phyloP scores from a whole-genome alignment of 129 eudicot species.

The Helianthus tuberosus region DNA sequence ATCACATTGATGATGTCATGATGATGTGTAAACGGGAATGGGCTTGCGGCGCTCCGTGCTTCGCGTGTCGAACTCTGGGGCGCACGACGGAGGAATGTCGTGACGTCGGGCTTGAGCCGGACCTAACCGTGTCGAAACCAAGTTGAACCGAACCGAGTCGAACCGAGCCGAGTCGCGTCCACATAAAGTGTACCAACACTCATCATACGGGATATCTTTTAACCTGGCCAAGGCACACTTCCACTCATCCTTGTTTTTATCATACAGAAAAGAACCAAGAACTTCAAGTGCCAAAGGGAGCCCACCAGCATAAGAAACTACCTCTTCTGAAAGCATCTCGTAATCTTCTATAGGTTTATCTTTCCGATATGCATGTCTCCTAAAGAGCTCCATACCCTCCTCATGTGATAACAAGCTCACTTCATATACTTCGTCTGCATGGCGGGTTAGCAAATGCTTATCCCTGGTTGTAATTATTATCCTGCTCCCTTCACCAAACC shows the following conservation, averaged over 20 bases:
- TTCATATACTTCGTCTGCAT: background rate
- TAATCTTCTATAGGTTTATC: background rate
- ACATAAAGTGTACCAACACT: too few species aligned
- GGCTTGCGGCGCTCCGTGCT: too few species aligned
- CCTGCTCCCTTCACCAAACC: conserved; percentile 2
- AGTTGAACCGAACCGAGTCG: too few species aligned
- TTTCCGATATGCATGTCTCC: background rate
- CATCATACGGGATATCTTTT: background rate
- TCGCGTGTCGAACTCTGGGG: too few species aligned
- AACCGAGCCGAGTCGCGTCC: too few species aligned
- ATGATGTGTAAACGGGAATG: too few species aligned
- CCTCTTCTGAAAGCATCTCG: background rate
- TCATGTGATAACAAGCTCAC: conserved; percentile 3
- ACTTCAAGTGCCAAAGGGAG: conserved; percentile 2
- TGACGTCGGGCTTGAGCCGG: too few species aligned
- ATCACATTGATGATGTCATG: too few species aligned
- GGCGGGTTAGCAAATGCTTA: background rate
- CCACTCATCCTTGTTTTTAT: conserved; percentile 2
- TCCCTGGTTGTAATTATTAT: conserved; percentile 3
- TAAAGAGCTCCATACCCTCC: background rate
- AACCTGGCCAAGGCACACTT: background rate
- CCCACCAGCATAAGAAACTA: conserved; percentile 3
- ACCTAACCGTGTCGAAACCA: too few species aligned
- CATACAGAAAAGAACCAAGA: background rate
- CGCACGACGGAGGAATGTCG: too few species aligned